A percentile compares a stretch with the other conserved stretches of the same genome.
These are phyloP conservation scores for Sclerotinia sclerotiorum DNA, from an alignment of 2,329 filamentous ascomycete species.

Conservation along the genomic window DNA sequence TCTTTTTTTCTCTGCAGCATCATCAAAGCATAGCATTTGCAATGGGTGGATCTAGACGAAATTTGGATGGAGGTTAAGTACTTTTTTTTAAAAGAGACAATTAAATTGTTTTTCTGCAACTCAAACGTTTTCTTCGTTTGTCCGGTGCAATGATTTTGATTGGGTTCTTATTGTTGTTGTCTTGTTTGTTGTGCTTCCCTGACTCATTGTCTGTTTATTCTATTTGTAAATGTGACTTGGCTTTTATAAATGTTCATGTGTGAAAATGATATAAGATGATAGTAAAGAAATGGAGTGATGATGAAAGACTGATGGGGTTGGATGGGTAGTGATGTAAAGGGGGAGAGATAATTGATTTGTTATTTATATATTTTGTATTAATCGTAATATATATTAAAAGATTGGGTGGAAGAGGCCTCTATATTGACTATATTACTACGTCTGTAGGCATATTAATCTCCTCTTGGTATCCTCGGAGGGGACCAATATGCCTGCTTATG, in stretches of 20 bases:
- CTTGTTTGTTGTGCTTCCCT: background rate
- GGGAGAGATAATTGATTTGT: background rate
- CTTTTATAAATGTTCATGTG: background rate
- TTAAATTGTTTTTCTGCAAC: background rate
- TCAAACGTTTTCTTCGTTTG: background rate
- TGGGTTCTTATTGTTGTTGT: background rate
- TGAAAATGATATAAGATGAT: background rate
- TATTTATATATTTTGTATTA: background rate
- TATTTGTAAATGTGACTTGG: no score
- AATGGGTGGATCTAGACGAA: background rate
- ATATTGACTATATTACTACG: no score
- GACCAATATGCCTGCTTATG: no score
- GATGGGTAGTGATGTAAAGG: background rate
- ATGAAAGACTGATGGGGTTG: background rate
- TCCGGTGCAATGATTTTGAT: background rate
- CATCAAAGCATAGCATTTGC: background rate
- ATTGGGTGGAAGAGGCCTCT: no score
- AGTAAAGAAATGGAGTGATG: no score
- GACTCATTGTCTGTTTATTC: background rate
- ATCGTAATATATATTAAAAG: no score
- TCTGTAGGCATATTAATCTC: no score
- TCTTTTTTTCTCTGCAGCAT: background rate
- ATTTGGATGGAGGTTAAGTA: background rate
- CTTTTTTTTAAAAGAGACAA: background rate
- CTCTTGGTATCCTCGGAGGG: no score